Evolutionary conservation across 345 rosid species (phyloP), one percentile per base, ranked within the genome.

Genomic region (Clarkia xantiana): DNA sequence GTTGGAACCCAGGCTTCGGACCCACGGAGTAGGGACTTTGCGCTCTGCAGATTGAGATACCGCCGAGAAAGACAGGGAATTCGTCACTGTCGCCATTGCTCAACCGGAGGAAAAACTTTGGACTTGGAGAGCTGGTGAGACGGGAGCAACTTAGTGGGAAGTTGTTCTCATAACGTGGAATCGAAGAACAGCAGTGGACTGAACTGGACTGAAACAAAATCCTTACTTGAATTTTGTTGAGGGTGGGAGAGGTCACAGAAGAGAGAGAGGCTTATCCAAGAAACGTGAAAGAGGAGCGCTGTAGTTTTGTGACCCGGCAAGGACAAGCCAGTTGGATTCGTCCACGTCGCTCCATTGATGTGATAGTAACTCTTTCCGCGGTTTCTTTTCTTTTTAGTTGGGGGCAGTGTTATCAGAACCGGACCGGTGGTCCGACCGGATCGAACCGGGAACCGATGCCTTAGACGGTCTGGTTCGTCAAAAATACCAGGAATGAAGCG

Each of bases 11-110:
- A 69, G 48, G 51, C 63, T 19, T 40, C 70, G 72, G 43, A 67
- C 53, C 38, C 66, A 60, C 7, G 71, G 15, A 47, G 67, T 51
- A 39, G 66, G 65, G 54, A 49, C 42, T 57, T 71, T 70, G 14
- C 73, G 62, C 4, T 73, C 69, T n/a, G 62, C 49, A 10, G 83
- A 59, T 45, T 72, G 81, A 42, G 70, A 67, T 11, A 90, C 53
- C 6, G 88, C 78, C 40, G 91, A 58, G 54, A 80, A 80, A n/a
- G 88, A 84, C 22, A 85, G 64, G 11, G 84, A 80, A 66, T 29
- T 29, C 36, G 80, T 71, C 15, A 90, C 71, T 54, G 94, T 93
- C 84, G 80, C 79, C 64, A 25, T 18, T 16, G 41, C 16, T 22
- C 39, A 42, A 29, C 6, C 10, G 4, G 29, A 49, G 19, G 16